Percentiles rank a stretch among this genome's conserved stretches.
phyloP scores from a whole-genome alignment of 1,284 basidiomycete species.

The Xerocomus amazonicus region DNA sequence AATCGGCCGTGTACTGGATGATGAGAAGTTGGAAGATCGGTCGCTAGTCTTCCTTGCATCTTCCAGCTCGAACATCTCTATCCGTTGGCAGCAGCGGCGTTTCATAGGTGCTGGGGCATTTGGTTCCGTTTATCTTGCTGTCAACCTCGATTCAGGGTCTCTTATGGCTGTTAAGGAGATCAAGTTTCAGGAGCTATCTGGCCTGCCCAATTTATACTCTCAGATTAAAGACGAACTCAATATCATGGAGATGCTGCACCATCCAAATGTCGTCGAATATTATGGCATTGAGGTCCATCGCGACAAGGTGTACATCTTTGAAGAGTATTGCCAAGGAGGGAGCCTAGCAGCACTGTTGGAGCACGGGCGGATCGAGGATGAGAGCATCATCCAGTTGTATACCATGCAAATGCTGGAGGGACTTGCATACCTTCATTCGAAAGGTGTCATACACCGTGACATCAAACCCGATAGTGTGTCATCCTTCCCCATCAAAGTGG shows the following conservation, averaged over 20 bases:
- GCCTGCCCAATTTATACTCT: slow-evolving; percentile 79
- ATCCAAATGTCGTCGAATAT: slow-evolving; percentile 98
- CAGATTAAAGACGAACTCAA: slow-evolving; percentile 97
- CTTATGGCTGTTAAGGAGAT: slow-evolving; percentile 99
- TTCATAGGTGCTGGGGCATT: slow-evolving; percentile 98
- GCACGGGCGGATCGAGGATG: slow-evolving; percentile 95
- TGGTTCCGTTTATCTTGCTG: slow-evolving; percentile 95
- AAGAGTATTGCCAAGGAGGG: slow-evolving; percentile 98
- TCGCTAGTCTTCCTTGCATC: slow-evolving; percentile 90
- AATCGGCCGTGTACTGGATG: slow-evolving; percentile 87
- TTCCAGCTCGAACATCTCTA: slow-evolving; percentile 90
- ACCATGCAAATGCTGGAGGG: slow-evolving; percentile 98
- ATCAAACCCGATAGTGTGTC: slow-evolving; percentile 98
- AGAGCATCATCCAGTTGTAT: slow-evolving; percentile 93
- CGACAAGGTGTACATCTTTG: slow-evolving; percentile 99
- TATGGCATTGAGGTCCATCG: slow-evolving; percentile 99
- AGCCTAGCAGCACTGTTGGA: slow-evolving; percentile 89
- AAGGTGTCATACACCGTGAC: slow-evolving; percentile 93
- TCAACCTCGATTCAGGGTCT: slow-evolving; percentile 94
- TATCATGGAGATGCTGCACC: slow-evolving; percentile 98
- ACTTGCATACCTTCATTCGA: slow-evolving; percentile 88
- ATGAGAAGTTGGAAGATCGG: slow-evolving; percentile 87
- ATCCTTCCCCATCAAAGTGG: background rate
- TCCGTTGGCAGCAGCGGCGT: slow-evolving; percentile 97
- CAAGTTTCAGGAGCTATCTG: slow-evolving; percentile 91